These are phyloP conservation scores for Gloeostereum incarnatum DNA, from an alignment of 768 basidiomycete species.

Conservation along the genomic window DNA sequence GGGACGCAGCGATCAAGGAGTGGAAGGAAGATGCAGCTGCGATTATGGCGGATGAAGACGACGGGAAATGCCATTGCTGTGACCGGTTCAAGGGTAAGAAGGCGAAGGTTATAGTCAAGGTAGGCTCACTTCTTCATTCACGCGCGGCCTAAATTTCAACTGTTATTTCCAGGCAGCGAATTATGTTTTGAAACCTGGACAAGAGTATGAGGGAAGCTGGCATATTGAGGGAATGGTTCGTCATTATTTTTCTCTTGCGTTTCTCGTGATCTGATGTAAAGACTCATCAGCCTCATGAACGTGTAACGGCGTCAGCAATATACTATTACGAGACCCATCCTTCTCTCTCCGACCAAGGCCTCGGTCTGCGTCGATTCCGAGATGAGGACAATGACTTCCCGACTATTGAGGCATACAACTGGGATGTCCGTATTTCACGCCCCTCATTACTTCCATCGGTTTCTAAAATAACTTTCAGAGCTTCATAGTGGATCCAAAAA, in stretches of 20 bases:
- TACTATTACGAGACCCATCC: background rate
- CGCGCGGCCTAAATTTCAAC: background rate
- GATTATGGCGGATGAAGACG: background rate
- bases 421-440: background rate
- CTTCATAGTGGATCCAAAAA: background rate
- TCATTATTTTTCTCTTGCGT: background rate
- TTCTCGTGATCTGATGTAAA: background rate
- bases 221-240: constrained; percentile 1
- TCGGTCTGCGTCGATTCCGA: background rate
- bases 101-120: background rate
- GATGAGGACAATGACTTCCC: background rate
- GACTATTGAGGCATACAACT: too few relatives aligned
- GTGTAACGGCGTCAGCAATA: background rate
- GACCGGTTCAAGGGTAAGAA: background rate
- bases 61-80: background rate
- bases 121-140: background rate
- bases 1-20: too few relatives aligned
- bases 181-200: constrained; percentile 1
- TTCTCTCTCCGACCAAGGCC: background rate
- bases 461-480: background rate
- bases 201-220: background rate
- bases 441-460: background rate
- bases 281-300: constrained; percentile 1
- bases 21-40: background rate
- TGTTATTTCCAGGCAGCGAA: background rate